Base-by-base conservation (phyloP, 169 alveolate species). In the Cyclospora cayetanensis region DNA sequence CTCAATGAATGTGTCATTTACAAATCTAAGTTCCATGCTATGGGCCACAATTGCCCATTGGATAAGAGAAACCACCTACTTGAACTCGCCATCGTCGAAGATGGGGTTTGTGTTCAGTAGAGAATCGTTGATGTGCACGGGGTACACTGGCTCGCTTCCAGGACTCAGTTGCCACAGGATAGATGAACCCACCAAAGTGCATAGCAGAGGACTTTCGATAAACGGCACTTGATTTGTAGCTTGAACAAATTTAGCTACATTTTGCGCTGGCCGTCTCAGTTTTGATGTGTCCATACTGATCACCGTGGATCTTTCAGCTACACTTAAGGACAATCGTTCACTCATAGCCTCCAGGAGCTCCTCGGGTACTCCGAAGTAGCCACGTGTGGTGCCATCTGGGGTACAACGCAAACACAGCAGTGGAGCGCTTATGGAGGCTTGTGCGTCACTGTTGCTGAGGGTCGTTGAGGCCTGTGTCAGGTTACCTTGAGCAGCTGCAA, bases 81-180 rank as follows among this genome's bases (percentile, higher is more conserved):
- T 76, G 66, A 76, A 42, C 42, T 76, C 66, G 34, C 96, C 96
- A 68, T 92, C 93, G 82, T 95, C 97, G 84, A 95, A 95, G 37
- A 84, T 55, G 4, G 96, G 94, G 83, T 94, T 93, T 2, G 95
- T 87, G 76, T 95, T 95, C 27, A 93, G 86, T 0, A 95, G 83
- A n/a, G 95, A 86, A 92, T 95, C 95, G 41, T 88, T 87, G 80
- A 80, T 35, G 76, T 95, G 92, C 11, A 92, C 94, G 55, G 97
- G 97, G 60, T 93, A 95, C 42, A 92, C 88, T 25, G 79, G 88
- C 34, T 90, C 83, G 1, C 34, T n/a, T 37, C 79, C 89, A 29
- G 42, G 31, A 84, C 93, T 87, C 34, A 63, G 68, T 1, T 0
- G 22, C 90, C 90, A 82, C 52, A 55, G 29, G 35, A 82, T 39